Percentiles rank a stretch among this genome's conserved stretches.
These are phyloP conservation scores for Penicillium sp. DNA, from an alignment of 2,329 filamentous ascomycete species.

Conservation along the genomic window DNA sequence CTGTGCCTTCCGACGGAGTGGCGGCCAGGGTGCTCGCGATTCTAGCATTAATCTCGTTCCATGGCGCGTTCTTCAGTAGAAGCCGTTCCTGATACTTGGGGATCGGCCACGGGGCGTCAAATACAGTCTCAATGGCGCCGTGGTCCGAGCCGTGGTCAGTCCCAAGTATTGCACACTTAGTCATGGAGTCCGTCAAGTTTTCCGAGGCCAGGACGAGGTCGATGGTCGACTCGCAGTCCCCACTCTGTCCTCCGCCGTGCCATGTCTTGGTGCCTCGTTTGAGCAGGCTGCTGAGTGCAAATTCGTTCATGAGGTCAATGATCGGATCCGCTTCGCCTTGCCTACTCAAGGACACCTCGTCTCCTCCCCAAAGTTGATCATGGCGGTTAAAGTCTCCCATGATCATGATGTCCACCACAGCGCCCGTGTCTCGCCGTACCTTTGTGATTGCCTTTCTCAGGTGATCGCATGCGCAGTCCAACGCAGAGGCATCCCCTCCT, in stretches of 20 bases:
- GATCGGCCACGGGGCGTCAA: conserved; percentile 21
- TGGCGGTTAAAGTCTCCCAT: conserved; percentile 2
- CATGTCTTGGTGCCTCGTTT: conserved; percentile 39
- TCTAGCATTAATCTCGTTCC: conserved; percentile 23
- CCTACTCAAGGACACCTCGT: conserved; percentile 31
- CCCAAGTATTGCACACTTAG: conserved; percentile 17
- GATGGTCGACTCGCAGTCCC: conserved; percentile 23
- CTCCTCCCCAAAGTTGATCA: conserved; percentile 31
- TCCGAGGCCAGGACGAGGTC: conserved; percentile 20
- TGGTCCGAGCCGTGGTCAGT: conserved; percentile 33
- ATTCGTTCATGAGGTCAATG: conserved; percentile 39
- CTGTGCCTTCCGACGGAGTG: conserved; percentile 13
- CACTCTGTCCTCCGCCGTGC: conserved; percentile 23
- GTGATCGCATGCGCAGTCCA: conserved; percentile 14
- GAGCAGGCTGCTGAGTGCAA: conserved; percentile 35
- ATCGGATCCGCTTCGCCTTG: conserved; percentile 41
- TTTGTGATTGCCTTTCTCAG: conserved; percentile 23
- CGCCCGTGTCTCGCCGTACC: conserved; percentile 18
- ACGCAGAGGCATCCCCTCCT: conserved; percentile 16
- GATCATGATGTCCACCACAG: conserved; percentile 24
- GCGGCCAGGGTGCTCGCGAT: conserved; percentile 10
- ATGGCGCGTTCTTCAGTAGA: conserved; percentile 24
- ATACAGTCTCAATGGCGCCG: conserved; percentile 31
- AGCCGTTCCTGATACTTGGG: conserved; percentile 16
- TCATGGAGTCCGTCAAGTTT: conserved; percentile 16